Percentiles rank a stretch among this genome's conserved stretches.
phyloP scores from a whole-genome alignment of 352 stramenopile genomes.

The Phytopythium delawarense region DNA sequence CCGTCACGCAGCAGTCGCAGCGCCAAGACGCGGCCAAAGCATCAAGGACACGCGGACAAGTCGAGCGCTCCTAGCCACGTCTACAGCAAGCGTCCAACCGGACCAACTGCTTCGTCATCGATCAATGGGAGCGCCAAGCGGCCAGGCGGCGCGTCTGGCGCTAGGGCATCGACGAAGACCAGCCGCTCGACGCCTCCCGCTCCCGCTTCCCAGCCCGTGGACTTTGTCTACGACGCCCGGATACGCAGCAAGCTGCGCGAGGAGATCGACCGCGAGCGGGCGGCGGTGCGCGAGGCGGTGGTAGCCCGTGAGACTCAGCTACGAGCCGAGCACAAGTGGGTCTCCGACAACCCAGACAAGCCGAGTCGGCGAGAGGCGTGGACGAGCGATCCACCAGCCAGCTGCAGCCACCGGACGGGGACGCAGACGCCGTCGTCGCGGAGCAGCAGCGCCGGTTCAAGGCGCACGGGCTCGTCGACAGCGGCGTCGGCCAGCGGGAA shows the following conservation, averaged over 20 bases:
- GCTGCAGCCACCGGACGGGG: not conserved
- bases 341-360: conserved; percentile 14
- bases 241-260: conserved; percentile 47
- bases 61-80: conserved; percentile 10
- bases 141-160: not conserved
- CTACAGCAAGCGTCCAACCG: conserved; percentile 30
- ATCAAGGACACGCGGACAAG: conserved; percentile 17
- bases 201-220: conserved; percentile 19
- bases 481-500: not conserved
- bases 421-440: not conserved
- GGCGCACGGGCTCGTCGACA: not conserved
- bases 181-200: not conserved
- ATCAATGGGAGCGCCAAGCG: not conserved
- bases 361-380: conserved; percentile 11
- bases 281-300: conserved; percentile 21
- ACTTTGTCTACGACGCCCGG: conserved; percentile 74
- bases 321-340: conserved; percentile 42
- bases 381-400: not conserved
- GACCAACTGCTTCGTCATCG: conserved; percentile 12
- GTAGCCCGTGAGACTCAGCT: conserved; percentile 34
- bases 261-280: conserved; percentile 51
- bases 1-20: conserved; percentile 10
- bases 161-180: not conserved
- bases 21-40: conserved; percentile 5
- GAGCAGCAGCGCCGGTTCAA: not conserved